Conservation (phyloP, 371 early-diverging fungal genomes). For the Saksenaea vasiformis region DNA sequence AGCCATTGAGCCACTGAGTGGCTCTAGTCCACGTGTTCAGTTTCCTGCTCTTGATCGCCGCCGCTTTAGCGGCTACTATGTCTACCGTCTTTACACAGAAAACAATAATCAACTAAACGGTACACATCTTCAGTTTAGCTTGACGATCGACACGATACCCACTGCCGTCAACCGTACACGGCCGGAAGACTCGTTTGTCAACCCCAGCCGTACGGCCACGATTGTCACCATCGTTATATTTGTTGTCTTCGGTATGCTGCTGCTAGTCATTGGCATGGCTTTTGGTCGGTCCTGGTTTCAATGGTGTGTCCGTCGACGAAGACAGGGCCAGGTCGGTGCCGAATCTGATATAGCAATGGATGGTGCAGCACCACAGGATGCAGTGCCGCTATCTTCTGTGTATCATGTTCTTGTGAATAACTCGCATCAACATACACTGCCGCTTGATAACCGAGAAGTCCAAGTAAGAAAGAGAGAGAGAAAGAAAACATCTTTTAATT, state of each 20-base stretch:
- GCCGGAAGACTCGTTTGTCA: background rate
- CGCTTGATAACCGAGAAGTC: background rate
- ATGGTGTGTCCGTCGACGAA: background rate
- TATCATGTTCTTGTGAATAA: background rate
- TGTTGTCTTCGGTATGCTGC: background rate
- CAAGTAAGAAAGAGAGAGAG: background rate
- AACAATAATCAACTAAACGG: background rate
- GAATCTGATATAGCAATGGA: background rate
- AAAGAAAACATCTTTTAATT: too few relatives aligned
- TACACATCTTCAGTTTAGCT: background rate
- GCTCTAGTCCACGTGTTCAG: constrained; percentile 4
- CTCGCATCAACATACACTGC: background rate
- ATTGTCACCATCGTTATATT: background rate
- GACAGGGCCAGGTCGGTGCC: background rate
- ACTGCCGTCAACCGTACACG: background rate
- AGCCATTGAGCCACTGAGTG: background rate
- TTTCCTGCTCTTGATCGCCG: constrained; percentile 4
- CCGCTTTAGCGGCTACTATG: constrained; percentile 9
- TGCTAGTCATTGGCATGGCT: background rate
- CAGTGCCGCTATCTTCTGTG: background rate
- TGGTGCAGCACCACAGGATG: background rate
- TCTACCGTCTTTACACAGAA: constrained; percentile 2
- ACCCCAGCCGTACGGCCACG: background rate
- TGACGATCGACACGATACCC: background rate
- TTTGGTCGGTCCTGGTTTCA: background rate